These are phyloP conservation scores for Solanum ossicruentum DNA, from an alignment of 257 asterid genomes.

Conservation along the genomic window DNA sequence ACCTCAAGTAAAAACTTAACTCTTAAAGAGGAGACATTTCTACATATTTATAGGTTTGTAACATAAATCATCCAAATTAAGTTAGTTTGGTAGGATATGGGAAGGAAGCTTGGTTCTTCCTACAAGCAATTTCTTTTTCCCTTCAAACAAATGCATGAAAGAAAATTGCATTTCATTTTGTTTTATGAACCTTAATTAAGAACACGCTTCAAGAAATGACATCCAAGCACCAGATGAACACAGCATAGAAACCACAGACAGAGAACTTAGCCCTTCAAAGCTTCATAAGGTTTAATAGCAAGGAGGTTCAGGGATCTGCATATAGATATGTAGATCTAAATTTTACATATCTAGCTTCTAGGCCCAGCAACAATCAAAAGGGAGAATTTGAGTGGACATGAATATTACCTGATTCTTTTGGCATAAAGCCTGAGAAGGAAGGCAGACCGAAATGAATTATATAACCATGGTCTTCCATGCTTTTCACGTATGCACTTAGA, in stretches of 20 bases:
- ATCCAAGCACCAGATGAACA: not conserved
- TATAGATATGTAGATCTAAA: not conserved
- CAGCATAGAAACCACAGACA: not conserved
- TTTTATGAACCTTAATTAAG: not conserved
- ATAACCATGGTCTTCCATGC: slow-evolving; percentile 96
- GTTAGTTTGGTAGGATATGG: not conserved
- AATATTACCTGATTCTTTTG: slow-evolving; percentile 52
- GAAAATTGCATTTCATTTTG: not conserved
- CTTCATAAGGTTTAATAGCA: not conserved
- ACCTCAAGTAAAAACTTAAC: too few species aligned
- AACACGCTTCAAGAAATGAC: not conserved
- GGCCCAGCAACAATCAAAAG: not conserved
- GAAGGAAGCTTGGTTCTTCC: not conserved
- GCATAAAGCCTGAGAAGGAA: slow-evolving; percentile 73
- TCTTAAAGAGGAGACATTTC: too few species aligned
- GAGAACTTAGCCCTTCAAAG: not conserved
- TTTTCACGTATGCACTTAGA: slow-evolving; percentile 70
- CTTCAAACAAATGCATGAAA: not conserved
- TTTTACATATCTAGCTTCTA: not conserved
- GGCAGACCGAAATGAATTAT: slow-evolving; percentile 68
- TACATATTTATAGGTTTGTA: too few species aligned
- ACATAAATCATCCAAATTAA: not conserved
- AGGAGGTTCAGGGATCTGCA: not conserved
- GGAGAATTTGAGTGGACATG: not conserved
- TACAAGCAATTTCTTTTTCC: not conserved